A percentile compares a stretch with the other conserved stretches of the same genome.
These are phyloP conservation scores for Naganishia liquefaciens DNA, from an alignment of 1,284 basidiomycete species.

Conservation along the genomic window DNA sequence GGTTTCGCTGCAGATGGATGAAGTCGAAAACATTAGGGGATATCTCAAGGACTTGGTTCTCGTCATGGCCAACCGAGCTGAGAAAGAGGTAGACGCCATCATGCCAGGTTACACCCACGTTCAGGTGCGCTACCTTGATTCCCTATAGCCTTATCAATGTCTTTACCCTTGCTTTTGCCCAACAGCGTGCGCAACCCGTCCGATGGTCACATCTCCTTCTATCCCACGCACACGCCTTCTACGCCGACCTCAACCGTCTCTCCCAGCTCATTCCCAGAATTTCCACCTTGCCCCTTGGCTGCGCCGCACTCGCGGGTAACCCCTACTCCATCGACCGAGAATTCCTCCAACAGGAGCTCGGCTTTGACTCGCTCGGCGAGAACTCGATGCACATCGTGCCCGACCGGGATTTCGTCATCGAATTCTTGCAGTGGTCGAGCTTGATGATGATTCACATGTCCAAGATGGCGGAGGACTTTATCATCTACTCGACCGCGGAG, in stretches of 20 bases:
- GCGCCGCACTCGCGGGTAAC: slow-evolving; percentile 93
- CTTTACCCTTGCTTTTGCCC: background rate
- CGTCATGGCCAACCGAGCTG: slow-evolving; percentile 86
- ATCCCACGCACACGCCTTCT: slow-evolving; percentile 91
- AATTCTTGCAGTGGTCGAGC: slow-evolving; percentile 96
- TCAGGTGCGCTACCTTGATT: slow-evolving; percentile 62
- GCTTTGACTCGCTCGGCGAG: slow-evolving; percentile 79
- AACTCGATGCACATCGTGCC: slow-evolving; percentile 95
- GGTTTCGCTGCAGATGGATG: slow-evolving; percentile 59
- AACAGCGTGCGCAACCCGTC: slow-evolving; percentile 90
- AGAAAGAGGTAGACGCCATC: slow-evolving; percentile 85
- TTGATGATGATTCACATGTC: slow-evolving; percentile 91
- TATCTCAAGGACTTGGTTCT: slow-evolving; percentile 75
- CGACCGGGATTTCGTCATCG: slow-evolving; percentile 94
- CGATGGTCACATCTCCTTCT: slow-evolving; percentile 96
- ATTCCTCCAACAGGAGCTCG: slow-evolving; percentile 80
- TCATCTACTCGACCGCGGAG: slow-evolving; percentile 94
- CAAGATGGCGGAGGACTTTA: slow-evolving; percentile 91
- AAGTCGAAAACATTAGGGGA: slow-evolving; percentile 70
- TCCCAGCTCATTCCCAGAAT: slow-evolving; percentile 79
- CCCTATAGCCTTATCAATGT: slow-evolving; percentile 9
- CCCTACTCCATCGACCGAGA: slow-evolving; percentile 89
- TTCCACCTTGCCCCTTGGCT: slow-evolving; percentile 89
- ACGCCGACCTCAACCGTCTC: slow-evolving; percentile 81
- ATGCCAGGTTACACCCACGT: slow-evolving; percentile 97